Evolutionary conservation across 2,329 filamentous ascomycete genomes (phyloP).

Genomic region (Venturia effusa): DNA sequence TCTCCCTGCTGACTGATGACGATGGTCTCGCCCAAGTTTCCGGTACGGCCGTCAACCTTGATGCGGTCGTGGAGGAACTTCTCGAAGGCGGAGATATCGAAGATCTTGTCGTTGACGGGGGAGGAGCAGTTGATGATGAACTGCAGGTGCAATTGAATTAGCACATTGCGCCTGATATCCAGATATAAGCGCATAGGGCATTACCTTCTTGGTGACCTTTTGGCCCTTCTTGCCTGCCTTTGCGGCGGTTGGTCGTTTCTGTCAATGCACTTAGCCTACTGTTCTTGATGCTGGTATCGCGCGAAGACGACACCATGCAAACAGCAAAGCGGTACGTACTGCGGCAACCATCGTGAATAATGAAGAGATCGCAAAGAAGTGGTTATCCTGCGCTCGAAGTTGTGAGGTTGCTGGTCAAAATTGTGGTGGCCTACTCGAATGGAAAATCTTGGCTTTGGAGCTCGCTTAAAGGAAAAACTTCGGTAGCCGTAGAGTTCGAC

Average conservation of each 20-base stretch:
- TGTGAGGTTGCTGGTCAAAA: background rate
- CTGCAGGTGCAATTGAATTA: constrained; percentile 34
- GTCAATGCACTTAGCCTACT: constrained; percentile 78
- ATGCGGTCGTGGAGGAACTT: constrained; percentile 99
- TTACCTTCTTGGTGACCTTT: constrained; percentile 80
- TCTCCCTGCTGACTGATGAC: constrained; percentile 84
- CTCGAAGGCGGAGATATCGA: constrained; percentile 96
- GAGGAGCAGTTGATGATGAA: constrained; percentile 99
- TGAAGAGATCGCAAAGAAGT: constrained; percentile 64
- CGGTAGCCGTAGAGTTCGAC: too few species aligned
- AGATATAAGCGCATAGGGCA: constrained; percentile 14
- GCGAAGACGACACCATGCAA: constrained; percentile 21
- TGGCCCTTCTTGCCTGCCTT: constrained; percentile 39
- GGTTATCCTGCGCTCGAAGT: constrained; percentile 68
- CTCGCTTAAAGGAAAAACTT: background rate
- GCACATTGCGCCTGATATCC: constrained; percentile 11
- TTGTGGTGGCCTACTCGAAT: background rate
- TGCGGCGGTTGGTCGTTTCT: constrained; percentile 45
- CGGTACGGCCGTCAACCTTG: constrained; percentile 98
- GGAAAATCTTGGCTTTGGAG: background rate
- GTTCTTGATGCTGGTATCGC: constrained; percentile 43
- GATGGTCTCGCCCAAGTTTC: constrained; percentile 92
- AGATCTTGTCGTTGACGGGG: constrained; percentile 99
- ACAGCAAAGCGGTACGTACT: constrained; percentile 98
- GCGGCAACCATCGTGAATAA: constrained; percentile 38